phyloP scores from a whole-genome alignment of 228 moss, liverwort and hornwort genomes.

The Sphagnum magellanicum region DNA sequence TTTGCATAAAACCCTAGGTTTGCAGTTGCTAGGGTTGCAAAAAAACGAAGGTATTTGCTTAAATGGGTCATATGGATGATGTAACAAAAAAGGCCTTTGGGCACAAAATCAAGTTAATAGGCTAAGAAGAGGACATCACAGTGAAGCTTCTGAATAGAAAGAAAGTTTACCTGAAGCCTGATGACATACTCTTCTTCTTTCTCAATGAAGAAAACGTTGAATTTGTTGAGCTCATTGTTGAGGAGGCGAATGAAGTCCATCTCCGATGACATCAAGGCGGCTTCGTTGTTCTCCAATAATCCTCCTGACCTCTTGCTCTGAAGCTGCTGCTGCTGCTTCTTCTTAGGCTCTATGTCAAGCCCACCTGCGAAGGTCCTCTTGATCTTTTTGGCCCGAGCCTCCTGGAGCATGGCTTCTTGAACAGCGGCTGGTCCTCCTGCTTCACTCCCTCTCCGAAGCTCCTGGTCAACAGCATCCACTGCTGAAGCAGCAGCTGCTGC shows the following conservation, averaged over 20 bases:
- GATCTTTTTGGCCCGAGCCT: conserved; percentile 16
- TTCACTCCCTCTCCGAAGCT: conserved; percentile 32
- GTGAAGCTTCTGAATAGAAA: no score
- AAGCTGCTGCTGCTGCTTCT: conserved; percentile 10
- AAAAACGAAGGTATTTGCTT: no score
- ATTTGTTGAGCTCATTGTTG: conserved; percentile 74
- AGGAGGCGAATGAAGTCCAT: conserved; percentile 63
- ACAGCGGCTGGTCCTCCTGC: conserved; percentile 28
- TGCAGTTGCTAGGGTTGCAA: no score
- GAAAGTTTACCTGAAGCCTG: conserved; percentile 50
- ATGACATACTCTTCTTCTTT: conserved; percentile 98
- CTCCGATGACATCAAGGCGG: conserved; percentile 20
- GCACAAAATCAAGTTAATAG: no score
- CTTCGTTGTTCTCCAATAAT: conserved; percentile 5
- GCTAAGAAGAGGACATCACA: no score
- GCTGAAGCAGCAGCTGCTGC: conserved; percentile 7
- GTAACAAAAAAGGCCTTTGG: no score
- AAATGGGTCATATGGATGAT: no score
- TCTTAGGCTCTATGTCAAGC: conserved; percentile 15
- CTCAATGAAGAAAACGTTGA: conserved; percentile 85
- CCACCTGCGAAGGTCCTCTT: conserved; percentile 6
- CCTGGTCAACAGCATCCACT: conserved; percentile 29
- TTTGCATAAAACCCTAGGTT: no score
- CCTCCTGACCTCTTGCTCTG: conserved; percentile 1
- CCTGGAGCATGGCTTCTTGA: conserved; percentile 11